Conservation (phyloP, 192 early-diverging fungal genomes). For the Coemansia sp. region DNA sequence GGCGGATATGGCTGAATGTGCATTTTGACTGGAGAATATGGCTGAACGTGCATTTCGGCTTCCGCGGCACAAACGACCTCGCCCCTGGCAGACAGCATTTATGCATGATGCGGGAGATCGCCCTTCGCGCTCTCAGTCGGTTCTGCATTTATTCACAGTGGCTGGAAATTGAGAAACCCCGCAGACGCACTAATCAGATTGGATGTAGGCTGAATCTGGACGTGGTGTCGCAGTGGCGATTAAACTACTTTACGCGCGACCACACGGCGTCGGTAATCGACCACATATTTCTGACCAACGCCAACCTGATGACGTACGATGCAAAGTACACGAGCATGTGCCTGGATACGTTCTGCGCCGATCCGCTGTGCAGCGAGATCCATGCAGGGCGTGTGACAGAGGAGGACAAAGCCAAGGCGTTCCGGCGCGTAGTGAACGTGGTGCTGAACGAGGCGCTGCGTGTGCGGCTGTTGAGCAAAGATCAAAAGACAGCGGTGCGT, state of each 20-base stretch:
- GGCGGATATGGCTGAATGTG: too few species aligned
- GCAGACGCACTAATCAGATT: neutral
- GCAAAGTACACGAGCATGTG: conserved; percentile 45
- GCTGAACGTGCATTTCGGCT: too few species aligned
- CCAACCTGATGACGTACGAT: conserved; percentile 52
- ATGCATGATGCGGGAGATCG: too few species aligned
- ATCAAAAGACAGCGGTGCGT: conserved; percentile 49
- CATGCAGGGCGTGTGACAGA: conserved; percentile 46
- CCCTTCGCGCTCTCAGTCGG: too few species aligned
- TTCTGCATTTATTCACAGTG: conserved; percentile 5
- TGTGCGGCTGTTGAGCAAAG: conserved; percentile 46
- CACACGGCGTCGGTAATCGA: conserved; percentile 52
- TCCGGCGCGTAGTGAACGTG: conserved; percentile 51
- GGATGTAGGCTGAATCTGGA: conserved; percentile 40
- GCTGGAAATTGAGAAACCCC: neutral
- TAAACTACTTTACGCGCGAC: conserved; percentile 51
- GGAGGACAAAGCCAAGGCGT: conserved; percentile 55
- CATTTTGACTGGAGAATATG: too few species aligned
- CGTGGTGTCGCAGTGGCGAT: conserved; percentile 56
- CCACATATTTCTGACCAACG: conserved; percentile 52
- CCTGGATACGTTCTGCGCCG: conserved; percentile 46
- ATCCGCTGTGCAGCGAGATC: conserved; percentile 55
- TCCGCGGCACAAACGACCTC: too few species aligned
- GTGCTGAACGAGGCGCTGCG: conserved; percentile 56
- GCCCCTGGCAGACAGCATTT: too few species aligned